phyloP scores from a whole-genome alignment of 257 asterid genomes.

The Haberlea rhodopensis region DNA sequence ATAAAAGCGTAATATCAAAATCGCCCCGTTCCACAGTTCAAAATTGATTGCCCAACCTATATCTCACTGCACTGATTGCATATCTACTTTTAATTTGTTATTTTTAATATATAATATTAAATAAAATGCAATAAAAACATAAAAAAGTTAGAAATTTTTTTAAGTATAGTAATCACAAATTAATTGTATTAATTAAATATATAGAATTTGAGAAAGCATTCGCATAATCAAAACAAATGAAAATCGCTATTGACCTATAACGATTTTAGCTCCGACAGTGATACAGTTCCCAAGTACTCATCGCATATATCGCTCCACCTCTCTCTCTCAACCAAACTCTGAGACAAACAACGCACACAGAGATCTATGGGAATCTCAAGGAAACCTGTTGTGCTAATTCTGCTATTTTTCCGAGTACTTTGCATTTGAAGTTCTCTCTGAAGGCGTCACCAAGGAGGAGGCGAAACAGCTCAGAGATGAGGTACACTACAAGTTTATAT shows the following conservation, averaged over 20 bases:
- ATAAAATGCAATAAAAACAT: too few species aligned
- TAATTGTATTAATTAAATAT: too few species aligned
- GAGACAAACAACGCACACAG: slow-evolving; percentile 17
- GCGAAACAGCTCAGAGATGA: slow-evolving; percentile 85
- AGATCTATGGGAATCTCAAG: slow-evolving; percentile 62
- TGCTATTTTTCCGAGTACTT: slow-evolving; percentile 44
- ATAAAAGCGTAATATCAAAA: too few species aligned
- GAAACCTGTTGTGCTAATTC: slow-evolving; percentile 37
- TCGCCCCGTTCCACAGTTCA: too few species aligned
- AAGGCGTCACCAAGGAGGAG: slow-evolving; percentile 77
- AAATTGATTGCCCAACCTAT: too few species aligned
- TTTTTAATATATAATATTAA: too few species aligned
- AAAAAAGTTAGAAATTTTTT: too few species aligned
- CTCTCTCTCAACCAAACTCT: slow-evolving; percentile 6
- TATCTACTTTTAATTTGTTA: too few species aligned
- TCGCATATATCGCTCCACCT: slow-evolving; percentile 15
- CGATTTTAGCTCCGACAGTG: neutral
- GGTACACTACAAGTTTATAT: slow-evolving; percentile 35
- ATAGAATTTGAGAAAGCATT: too few species aligned
- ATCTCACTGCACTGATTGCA: too few species aligned
- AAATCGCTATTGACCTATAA: neutral
- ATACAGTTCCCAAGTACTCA: neutral
- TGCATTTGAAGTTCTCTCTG: slow-evolving; percentile 43
- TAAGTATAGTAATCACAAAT: too few species aligned
- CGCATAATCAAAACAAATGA: too few species aligned